phyloP scores from a whole-genome alignment of 1,139 yeast genomes.

The Debaryomycetaceae sp. region DNA sequence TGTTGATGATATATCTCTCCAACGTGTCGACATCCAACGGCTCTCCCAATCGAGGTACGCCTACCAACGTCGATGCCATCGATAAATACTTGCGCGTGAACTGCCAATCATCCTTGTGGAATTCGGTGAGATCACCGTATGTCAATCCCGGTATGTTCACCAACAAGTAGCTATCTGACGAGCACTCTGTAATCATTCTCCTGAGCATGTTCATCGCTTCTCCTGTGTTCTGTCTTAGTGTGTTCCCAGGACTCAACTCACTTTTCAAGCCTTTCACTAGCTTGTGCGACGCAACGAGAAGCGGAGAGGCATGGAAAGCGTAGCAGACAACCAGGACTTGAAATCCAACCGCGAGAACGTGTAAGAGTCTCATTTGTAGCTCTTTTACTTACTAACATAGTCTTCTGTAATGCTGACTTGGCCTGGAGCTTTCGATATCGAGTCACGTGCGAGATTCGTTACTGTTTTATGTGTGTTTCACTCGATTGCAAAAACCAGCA shows the following conservation, averaged over 20 bases:
- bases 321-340: not conserved
- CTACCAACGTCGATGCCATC: slow-evolving; percentile 61
- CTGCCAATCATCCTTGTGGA: slow-evolving; percentile 43
- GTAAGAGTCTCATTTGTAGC: not conserved
- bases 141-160: slow-evolving; percentile 69
- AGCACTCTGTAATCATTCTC: slow-evolving; percentile 55
- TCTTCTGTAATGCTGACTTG: not conserved
- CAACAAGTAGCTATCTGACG: slow-evolving; percentile 66
- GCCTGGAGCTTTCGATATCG: not conserved
- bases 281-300: slow-evolving; percentile 41
- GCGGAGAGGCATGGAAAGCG: slow-evolving; percentile 26
- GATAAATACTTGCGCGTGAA: slow-evolving; percentile 52
- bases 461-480: slow-evolving; percentile 5
- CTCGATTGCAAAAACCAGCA: slow-evolving; percentile 2
- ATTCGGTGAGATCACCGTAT: slow-evolving; percentile 51
- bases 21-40: slow-evolving; percentile 47
- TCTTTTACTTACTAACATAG: not conserved
- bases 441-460: not conserved
- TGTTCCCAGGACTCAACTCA: slow-evolving; percentile 19
- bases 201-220: slow-evolving; percentile 44
- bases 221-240: slow-evolving; percentile 17
- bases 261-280: slow-evolving; percentile 30
- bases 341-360: not conserved
- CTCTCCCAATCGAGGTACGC: slow-evolving; percentile 51
- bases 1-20: slow-evolving; percentile 37